Evolutionary conservation across 768 basidiomycete genomes (phyloP).

Genomic region (Sutorius australiensis): DNA sequence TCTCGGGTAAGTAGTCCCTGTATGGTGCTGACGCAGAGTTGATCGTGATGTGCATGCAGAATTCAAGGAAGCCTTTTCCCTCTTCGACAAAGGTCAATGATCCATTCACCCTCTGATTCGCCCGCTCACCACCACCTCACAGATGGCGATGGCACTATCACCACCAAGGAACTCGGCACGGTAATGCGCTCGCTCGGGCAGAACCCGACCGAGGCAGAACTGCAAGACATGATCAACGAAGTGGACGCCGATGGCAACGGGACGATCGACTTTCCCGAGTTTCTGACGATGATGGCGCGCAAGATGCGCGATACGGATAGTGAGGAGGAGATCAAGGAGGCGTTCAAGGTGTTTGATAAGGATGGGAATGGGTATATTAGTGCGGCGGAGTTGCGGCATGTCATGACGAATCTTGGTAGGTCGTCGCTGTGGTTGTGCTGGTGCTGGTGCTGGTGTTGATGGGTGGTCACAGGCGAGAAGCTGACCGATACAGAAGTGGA

Average conservation of each 20-base stretch:
- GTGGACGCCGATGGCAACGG: slow-evolving; percentile 88
- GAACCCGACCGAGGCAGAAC: slow-evolving; percentile 88
- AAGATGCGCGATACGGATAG: slow-evolving; percentile 91
- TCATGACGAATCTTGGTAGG: slow-evolving; percentile 88
- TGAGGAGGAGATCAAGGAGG: slow-evolving; percentile 94
- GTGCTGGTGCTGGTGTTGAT: slow-evolving; percentile 1
- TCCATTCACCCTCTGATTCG: too few species aligned
- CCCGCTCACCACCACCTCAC: neutral
- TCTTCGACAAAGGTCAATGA: slow-evolving; percentile 85
- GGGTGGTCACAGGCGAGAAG: slow-evolving; percentile 63
- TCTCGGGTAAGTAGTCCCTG: slow-evolving; percentile 60
- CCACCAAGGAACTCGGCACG: slow-evolving; percentile 84
- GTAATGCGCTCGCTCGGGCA: slow-evolving; percentile 93
- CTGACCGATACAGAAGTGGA: slow-evolving; percentile 83
- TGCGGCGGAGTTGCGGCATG: slow-evolving; percentile 80
- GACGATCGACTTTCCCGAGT: slow-evolving; percentile 83
- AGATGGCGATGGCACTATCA: slow-evolving; percentile 95
- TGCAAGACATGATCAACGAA: slow-evolving; percentile 95
- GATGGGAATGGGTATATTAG: slow-evolving; percentile 91
- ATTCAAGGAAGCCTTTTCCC: slow-evolving; percentile 98
- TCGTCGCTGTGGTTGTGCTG: neutral
- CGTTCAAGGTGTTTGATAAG: slow-evolving; percentile 97
- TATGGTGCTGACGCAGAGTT: too few species aligned
- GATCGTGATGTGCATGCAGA: slow-evolving; percentile 44
- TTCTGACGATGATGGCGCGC: slow-evolving; percentile 79